Evolutionary conservation across 2,329 filamentous ascomycete genomes (phyloP).

Genomic region (Alternaria panax): DNA sequence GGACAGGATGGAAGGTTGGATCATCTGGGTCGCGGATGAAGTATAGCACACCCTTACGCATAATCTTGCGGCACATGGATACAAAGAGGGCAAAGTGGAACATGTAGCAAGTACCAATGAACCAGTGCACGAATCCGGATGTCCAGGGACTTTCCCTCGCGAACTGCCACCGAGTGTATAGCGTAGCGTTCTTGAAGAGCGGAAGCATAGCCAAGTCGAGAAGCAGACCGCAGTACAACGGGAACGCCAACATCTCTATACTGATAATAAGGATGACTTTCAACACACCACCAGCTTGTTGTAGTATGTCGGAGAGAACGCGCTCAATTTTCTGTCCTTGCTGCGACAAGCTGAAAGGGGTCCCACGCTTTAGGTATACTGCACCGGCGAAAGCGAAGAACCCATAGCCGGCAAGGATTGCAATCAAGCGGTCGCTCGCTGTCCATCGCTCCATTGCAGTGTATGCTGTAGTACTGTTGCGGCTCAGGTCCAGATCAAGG

Average conservation of each 20-base stretch:
- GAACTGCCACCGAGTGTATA: constrained; percentile 80
- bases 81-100: constrained; percentile 99
- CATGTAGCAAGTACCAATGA: constrained; percentile 98
- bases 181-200: constrained; percentile 81
- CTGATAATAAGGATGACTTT: constrained; percentile 98
- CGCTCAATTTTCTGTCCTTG: constrained; percentile 70
- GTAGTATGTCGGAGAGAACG: constrained; percentile 79
- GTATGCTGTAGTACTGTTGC: constrained; percentile 28
- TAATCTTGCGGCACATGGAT: constrained; percentile 97
- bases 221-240: constrained; percentile 90
- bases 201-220: constrained; percentile 89
- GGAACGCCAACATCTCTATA: constrained; percentile 98
- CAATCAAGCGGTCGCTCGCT: constrained; percentile 67
- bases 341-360: constrained; percentile 68
- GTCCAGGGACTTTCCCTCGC: constrained; percentile 81
- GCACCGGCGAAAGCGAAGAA: constrained; percentile 77
- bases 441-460: constrained; percentile 54
- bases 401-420: constrained; percentile 81
- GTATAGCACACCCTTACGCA: constrained; percentile 93
- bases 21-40: constrained; percentile 99
- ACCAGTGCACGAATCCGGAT: constrained; percentile 97
- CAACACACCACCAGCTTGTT: constrained; percentile 94
- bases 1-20: constrained; percentile 95
- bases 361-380: constrained; percentile 78
- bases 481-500: constrained; percentile 40